A percentile compares a stretch with the other conserved stretches of the same genome.
phyloP scores from a whole-genome alignment of 75 land plant genomes.

The Isoetes taiwanensis region DNA sequence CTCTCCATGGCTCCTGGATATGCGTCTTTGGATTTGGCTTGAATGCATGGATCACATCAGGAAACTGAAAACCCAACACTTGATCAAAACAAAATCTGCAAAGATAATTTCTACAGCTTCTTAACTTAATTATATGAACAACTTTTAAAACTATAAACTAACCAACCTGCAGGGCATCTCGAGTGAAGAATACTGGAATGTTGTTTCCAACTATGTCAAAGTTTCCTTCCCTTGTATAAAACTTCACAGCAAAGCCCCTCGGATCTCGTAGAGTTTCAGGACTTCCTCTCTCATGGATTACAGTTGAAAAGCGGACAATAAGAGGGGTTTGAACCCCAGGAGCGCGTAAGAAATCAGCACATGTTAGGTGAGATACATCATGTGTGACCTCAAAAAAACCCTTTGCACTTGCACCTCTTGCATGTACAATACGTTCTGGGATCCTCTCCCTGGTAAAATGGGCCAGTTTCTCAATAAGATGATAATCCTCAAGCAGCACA shows the following conservation, averaged over 20 bases:
- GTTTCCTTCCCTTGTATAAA: conserved; percentile 27
- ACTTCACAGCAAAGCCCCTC: conserved; percentile 22
- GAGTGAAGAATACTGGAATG: conserved; percentile 23
- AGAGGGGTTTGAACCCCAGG: conserved; percentile 18
- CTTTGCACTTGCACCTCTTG: conserved; percentile 27
- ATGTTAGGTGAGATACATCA: not conserved
- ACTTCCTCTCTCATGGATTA: conserved; percentile 17
- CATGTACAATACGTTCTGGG: conserved; percentile 12
- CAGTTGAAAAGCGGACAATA: conserved; percentile 17
- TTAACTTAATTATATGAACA: not conserved
- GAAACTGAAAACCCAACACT: not conserved
- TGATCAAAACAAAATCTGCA: not conserved
- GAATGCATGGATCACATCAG: conserved; percentile 4
- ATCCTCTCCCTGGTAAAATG: conserved; percentile 19
- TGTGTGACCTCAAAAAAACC: conserved; percentile 28
- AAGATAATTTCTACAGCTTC: not conserved
- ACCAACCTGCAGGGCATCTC: conserved; percentile 7
- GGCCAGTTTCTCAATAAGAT: conserved; percentile 24
- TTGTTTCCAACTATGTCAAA: conserved; percentile 32
- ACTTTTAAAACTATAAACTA: not conserved
- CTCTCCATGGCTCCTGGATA: not conserved
- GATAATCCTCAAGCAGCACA: conserved; percentile 13
- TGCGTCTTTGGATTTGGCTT: conserved; percentile 6
- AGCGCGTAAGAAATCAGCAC: conserved; percentile 7
- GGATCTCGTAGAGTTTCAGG: conserved; percentile 18